These are phyloP conservation scores for Urochloa ruziziensis DNA, from an alignment of 176 grass and related monocot species.

Conservation along the genomic window DNA sequence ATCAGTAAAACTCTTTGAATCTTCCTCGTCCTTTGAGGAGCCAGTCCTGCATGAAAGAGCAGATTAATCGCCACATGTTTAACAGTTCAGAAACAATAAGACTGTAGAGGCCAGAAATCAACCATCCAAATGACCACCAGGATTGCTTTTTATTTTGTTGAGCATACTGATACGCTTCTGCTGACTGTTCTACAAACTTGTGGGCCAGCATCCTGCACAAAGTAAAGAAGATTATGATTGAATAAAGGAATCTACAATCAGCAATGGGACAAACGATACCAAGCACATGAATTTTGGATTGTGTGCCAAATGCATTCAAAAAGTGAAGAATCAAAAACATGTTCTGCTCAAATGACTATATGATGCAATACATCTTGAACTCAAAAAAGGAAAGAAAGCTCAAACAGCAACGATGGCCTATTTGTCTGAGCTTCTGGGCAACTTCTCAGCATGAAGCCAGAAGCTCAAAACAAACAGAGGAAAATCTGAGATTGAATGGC, in stretches of 20 bases:
- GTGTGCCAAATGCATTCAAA: not conserved
- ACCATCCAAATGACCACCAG: conserved; percentile 98
- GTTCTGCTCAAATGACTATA: conserved; percentile 4
- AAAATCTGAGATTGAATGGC: no score
- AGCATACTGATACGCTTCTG: conserved; percentile 54
- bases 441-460: no score
- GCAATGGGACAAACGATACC: conserved; percentile 1
- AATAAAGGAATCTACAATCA: conserved; percentile 16
- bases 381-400: not conserved
- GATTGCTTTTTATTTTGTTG: conserved; percentile 69
- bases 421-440: no score
- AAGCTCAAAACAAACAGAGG: no score
- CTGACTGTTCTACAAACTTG: conserved; percentile 85
- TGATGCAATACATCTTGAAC: not conserved
- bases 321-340: not conserved
- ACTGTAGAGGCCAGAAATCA: conserved; percentile 34
- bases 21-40: conserved; percentile 70
- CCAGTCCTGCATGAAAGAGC: conserved; percentile 49
- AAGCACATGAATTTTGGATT: conserved; percentile 6
- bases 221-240: conserved; percentile 46
- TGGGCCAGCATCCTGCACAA: conserved; percentile 89
- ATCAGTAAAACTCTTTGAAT: conserved; percentile 71
- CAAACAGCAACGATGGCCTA: not conserved
- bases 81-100: conserved; percentile 1
- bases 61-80: conserved; percentile 25